Percentiles rank a stretch among this genome's conserved stretches.
Conservation (phyloP, 2,329 filamentous ascomycete genomes). For the Talaromyces sp. region DNA sequence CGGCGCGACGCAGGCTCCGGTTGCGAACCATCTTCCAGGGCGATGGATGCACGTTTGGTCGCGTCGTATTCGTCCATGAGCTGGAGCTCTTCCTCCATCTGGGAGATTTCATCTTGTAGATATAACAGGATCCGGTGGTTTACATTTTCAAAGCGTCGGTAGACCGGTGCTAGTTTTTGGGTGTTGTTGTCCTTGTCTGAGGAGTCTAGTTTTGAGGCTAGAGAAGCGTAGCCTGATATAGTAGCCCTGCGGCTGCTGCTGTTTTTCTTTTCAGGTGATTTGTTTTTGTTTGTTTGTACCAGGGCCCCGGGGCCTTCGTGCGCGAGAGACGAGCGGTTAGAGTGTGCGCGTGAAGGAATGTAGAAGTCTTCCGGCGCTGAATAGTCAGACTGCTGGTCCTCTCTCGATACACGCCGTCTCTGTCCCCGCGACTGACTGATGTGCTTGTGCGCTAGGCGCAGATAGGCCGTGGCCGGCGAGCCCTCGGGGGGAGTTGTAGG, state of each 20-base stretch:
- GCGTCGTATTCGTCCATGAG: conserved; percentile 59
- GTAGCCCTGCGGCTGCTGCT: background rate
- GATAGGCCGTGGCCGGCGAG: conserved; percentile 21
- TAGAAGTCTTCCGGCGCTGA: conserved; percentile 30
- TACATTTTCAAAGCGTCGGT: conserved; percentile 74
- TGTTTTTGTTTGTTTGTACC: conserved; percentile 3
- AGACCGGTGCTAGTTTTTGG: conserved; percentile 55
- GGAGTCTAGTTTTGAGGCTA: conserved; percentile 28
- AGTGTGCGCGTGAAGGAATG: conserved; percentile 15
- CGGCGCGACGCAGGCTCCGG: conserved; percentile 34
- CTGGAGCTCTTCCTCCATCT: conserved; percentile 73
- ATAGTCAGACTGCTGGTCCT: conserved; percentile 26
- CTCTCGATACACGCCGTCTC: conserved; percentile 12
- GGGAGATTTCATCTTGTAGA: conserved; percentile 76
- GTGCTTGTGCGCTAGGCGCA: conserved; percentile 23
- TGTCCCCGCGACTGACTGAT: conserved; percentile 17
- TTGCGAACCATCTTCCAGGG: conserved; percentile 28
- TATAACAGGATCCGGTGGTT: conserved; percentile 79
- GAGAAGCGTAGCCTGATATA: conserved; percentile 29
- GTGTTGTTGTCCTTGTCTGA: conserved; percentile 17
- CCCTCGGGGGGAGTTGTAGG: conserved; percentile 22
- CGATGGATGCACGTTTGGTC: conserved; percentile 28
- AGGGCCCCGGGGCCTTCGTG: conserved; percentile 1
- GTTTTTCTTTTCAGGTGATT: background rate
- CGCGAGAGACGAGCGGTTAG: conserved; percentile 6